Conservation (phyloP, 1,284 basidiomycete species). For the Amylostereum areolatum region DNA sequence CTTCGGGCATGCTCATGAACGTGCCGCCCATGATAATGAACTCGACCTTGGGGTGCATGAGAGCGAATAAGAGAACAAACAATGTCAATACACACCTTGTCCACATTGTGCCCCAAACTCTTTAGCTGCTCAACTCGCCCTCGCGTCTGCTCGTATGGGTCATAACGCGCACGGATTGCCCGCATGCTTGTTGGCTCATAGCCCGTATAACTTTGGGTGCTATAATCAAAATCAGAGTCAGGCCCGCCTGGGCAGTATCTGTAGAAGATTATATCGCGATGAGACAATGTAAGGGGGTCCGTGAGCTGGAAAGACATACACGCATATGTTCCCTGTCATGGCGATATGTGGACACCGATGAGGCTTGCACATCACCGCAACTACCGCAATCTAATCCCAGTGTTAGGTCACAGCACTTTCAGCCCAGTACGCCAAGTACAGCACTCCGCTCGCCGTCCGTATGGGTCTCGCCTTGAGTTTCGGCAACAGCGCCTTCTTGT, state of each 20-base stretch:
- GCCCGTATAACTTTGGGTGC: constrained; percentile 96
- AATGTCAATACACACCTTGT: constrained; percentile 66
- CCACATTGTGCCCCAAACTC: constrained; percentile 91
- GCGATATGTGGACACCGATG: constrained; percentile 99
- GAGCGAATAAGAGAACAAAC: background rate
- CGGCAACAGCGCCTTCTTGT: constrained; percentile 87
- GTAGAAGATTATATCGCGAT: background rate
- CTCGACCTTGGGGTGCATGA: constrained; percentile 60
- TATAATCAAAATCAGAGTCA: constrained; percentile 99
- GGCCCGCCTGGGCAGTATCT: constrained; percentile 99
- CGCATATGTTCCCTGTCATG: constrained; percentile 99
- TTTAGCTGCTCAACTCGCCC: constrained; percentile 95
- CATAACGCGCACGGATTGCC: constrained; percentile 95
- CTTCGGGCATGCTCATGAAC: constrained; percentile 99
- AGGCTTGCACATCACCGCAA: constrained; percentile 99
- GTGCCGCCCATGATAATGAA: constrained; percentile 99
- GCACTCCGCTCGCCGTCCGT: constrained; percentile 92
- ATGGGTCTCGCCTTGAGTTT: constrained; percentile 94
- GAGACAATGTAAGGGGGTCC: constrained; percentile 1
- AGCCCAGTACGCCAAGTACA: constrained; percentile 17
- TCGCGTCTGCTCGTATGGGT: constrained; percentile 97
- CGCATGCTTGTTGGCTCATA: constrained; percentile 99
- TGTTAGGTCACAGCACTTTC: background rate
- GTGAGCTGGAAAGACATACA: constrained; percentile 44
- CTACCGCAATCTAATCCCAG: constrained; percentile 79